Evolutionary conservation across 1,284 basidiomycete species (phyloP).

Genomic region (Clitocybe nebularis): DNA sequence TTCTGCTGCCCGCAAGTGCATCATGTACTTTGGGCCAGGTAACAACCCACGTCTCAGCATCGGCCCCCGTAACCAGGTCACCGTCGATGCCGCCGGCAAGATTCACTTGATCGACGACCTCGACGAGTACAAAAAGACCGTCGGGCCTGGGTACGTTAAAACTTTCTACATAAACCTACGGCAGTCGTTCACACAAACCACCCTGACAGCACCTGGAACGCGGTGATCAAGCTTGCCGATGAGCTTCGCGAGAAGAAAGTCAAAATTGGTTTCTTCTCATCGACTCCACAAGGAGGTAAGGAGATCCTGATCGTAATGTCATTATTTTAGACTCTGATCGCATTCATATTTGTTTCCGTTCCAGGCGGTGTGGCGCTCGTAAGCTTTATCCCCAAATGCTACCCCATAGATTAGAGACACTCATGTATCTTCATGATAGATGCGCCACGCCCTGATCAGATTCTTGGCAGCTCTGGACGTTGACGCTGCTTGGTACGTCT

Average conservation of each 20-base stretch:
- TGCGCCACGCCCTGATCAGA: conserved; percentile 85
- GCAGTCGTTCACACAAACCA: conserved; percentile 5
- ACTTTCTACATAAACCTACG: neutral
- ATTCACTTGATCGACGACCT: conserved; percentile 78
- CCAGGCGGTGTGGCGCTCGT: conserved; percentile 84
- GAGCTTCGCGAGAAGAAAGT: conserved; percentile 79
- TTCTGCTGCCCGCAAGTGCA: conserved; percentile 74
- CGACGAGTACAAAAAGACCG: conserved; percentile 64
- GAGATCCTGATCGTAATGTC: conserved; percentile 9
- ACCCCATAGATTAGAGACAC: conserved; percentile 3
- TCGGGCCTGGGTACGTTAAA: conserved; percentile 43
- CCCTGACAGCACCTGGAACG: conserved; percentile 61
- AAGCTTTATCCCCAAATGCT: conserved; percentile 27
- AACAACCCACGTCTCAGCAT: conserved; percentile 79
- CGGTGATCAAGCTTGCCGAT: conserved; percentile 73
- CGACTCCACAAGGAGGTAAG: conserved; percentile 83
- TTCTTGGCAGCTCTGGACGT: conserved; percentile 77
- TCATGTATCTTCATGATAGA: conserved; percentile 38
- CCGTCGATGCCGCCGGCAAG: conserved; percentile 75
- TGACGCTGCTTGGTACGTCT: conserved; percentile 68
- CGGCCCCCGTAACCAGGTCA: conserved; percentile 75
- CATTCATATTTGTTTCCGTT: conserved; percentile 21
- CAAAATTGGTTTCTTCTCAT: conserved; percentile 87
- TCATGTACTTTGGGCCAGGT: conserved; percentile 76
- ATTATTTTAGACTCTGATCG: conserved; percentile 17